phyloP scores from a whole-genome alignment of 768 basidiomycete genomes.

The Gymnopilus junonius region DNA sequence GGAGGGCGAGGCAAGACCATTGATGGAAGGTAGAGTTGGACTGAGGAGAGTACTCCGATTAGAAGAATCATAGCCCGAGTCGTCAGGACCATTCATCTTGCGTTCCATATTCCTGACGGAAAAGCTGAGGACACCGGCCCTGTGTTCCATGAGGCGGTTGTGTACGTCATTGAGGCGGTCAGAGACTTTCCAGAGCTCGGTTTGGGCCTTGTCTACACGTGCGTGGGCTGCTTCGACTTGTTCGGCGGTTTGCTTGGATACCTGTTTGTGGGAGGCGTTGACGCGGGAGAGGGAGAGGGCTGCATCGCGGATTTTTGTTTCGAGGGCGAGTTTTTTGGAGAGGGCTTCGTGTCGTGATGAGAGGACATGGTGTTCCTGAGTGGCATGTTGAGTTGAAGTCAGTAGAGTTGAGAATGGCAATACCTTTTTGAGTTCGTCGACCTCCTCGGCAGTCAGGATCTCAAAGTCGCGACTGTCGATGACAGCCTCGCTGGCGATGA shows the following conservation, averaged over 20 bases:
- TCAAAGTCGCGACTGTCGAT: conserved; percentile 88
- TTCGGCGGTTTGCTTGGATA: conserved; percentile 68
- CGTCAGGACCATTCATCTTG: conserved; percentile 42
- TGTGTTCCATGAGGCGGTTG: conserved; percentile 75
- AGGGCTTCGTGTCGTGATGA: conserved; percentile 66
- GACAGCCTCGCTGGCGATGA: conserved; percentile 91
- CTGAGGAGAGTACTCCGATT: conserved; percentile 55
- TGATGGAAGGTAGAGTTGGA: conserved; percentile 42
- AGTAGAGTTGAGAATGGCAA: conserved; percentile 10
- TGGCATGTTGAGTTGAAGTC: conserved; percentile 1
- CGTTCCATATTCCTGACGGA: conserved; percentile 72
- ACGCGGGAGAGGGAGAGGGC: conserved; percentile 75
- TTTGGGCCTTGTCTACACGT: conserved; percentile 72
- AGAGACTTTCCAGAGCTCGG: conserved; percentile 70
- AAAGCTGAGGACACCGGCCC: conserved; percentile 78
- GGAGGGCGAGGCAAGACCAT: conserved; percentile 43
- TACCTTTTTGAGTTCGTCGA: conserved; percentile 58
- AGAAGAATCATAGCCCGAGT: conserved; percentile 60
- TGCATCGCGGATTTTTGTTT: conserved; percentile 89
- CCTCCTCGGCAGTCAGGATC: conserved; percentile 63
- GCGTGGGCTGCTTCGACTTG: conserved; percentile 76
- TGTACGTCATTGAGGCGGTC: conserved; percentile 67
- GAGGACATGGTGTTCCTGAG: conserved; percentile 76
- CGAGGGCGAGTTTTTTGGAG: conserved; percentile 75
- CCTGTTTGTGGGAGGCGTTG: conserved; percentile 59